A percentile compares a stretch with the other conserved stretches of the same genome.
phyloP scores from a whole-genome alignment of 129 eudicot species.

The Chrysanthemum makinoi region DNA sequence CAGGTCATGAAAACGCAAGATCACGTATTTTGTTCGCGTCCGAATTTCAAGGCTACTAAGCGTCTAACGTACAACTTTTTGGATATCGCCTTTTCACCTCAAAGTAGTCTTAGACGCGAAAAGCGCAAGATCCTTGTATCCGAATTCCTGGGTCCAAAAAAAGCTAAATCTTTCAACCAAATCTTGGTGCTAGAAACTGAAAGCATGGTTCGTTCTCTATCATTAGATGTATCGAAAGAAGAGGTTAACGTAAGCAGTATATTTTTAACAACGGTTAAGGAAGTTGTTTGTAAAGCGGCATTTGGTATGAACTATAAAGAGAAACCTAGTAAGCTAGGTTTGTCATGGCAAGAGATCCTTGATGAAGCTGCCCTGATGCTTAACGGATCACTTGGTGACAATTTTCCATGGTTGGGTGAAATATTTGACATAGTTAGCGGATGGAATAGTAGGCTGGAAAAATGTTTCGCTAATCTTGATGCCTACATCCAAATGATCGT shows the following conservation, averaged over 20 bases:
- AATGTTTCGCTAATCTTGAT: slow-evolving; percentile 19
- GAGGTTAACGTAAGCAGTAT: slow-evolving; percentile 2
- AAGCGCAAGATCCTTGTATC: no score
- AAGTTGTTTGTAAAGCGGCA: slow-evolving; percentile 15
- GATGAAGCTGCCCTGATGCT: not conserved
- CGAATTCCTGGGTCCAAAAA: no score
- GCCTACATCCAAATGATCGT: slow-evolving; percentile 23
- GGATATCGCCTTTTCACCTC: no score
- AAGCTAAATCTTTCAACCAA: no score
- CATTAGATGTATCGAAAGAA: not conserved
- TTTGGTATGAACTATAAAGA: slow-evolving; percentile 22
- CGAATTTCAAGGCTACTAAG: no score
- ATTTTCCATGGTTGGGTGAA: slow-evolving; percentile 14
- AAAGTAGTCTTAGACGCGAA: no score
- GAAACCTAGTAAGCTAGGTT: slow-evolving; percentile 1
- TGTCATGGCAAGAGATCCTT: slow-evolving; percentile 20
- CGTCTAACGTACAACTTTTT: no score
- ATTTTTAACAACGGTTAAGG: not conserved
- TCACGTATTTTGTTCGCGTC: no score
- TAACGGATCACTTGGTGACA: slow-evolving; percentile 19
- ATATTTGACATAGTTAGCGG: slow-evolving; percentile 20
- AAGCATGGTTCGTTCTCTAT: slow-evolving; percentile 5
- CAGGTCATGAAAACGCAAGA: no score
- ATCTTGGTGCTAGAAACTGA: not conserved
- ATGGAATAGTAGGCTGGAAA: slow-evolving; percentile 21